Conservation (phyloP, 2,329 filamentous ascomycete species). For the Talaromyces sp. region DNA sequence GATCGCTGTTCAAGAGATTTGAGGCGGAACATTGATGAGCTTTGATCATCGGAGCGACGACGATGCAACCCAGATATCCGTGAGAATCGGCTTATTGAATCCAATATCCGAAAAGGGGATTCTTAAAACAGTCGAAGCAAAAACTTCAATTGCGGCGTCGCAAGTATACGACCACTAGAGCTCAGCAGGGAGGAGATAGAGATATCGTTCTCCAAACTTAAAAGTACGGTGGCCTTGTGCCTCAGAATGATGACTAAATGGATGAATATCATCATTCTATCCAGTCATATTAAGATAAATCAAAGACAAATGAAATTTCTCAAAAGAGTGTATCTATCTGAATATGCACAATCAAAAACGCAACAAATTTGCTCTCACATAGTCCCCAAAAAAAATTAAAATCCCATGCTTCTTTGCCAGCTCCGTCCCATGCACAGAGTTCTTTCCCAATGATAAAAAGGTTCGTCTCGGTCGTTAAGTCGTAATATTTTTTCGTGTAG, state of each 20-base stretch:
- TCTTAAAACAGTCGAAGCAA: neutral
- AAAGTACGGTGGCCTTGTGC: neutral
- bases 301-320: neutral
- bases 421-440: slow-evolving; percentile 10
- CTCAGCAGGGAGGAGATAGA: neutral
- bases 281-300: neutral
- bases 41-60: neutral
- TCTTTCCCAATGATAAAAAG: neutral
- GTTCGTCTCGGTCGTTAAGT: slow-evolving; percentile 7
- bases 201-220: neutral
- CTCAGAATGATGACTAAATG: no score
- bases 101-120: neutral
- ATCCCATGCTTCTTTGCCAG: neutral
- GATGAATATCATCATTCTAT: neutral
- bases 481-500: neutral
- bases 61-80: neutral
- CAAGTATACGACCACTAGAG: slow-evolving; percentile 1
- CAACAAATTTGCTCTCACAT: neutral
- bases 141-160: neutral
- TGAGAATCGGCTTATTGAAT: neutral
- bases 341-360: neutral
- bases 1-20: neutral
- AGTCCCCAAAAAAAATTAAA: neutral
- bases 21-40: no score
- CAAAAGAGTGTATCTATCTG: slow-evolving; percentile 2